Conservation (phyloP, 768 basidiomycete species). For the Cytidiella melzeri region DNA sequence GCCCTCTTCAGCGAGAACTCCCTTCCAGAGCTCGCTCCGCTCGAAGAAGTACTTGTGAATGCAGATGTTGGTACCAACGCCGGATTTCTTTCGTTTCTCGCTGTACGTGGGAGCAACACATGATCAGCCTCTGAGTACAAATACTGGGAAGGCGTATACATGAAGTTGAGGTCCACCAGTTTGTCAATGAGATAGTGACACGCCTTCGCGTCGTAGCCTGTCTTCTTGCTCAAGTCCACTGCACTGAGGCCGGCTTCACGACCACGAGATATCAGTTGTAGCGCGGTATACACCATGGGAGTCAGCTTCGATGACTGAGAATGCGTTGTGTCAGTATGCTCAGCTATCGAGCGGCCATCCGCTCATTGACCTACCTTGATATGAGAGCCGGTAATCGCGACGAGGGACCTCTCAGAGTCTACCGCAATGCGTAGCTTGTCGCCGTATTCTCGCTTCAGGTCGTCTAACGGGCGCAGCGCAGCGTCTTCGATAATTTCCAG, state of each 20-base stretch:
- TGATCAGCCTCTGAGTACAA: background rate
- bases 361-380: constrained; percentile 55
- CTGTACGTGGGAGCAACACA: constrained; percentile 29
- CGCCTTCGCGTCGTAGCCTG: constrained; percentile 84
- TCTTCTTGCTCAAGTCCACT: constrained; percentile 67
- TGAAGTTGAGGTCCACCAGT: constrained; percentile 62
- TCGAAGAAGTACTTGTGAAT: constrained; percentile 85
- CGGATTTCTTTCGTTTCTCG: constrained; percentile 71
- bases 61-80: constrained; percentile 69
- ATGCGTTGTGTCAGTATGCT: background rate
- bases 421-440: constrained; percentile 66
- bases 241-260: constrained; percentile 73
- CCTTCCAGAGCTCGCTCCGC: constrained; percentile 67
- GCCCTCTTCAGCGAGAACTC: constrained; percentile 64
- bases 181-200: constrained; percentile 83
- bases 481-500: constrained; percentile 54
- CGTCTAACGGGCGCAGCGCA: constrained; percentile 45
- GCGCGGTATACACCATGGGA: constrained; percentile 76
- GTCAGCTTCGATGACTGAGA: constrained; percentile 71
- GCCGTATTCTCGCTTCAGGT: constrained; percentile 53
- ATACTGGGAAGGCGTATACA: constrained; percentile 39
- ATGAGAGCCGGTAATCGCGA: constrained; percentile 81
- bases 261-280: constrained; percentile 81
- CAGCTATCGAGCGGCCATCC: no score
- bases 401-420: constrained; percentile 67